Base-by-base conservation (phyloP, 2,329 filamentous ascomycete genomes). In the Trichophyton verrucosum region DNA sequence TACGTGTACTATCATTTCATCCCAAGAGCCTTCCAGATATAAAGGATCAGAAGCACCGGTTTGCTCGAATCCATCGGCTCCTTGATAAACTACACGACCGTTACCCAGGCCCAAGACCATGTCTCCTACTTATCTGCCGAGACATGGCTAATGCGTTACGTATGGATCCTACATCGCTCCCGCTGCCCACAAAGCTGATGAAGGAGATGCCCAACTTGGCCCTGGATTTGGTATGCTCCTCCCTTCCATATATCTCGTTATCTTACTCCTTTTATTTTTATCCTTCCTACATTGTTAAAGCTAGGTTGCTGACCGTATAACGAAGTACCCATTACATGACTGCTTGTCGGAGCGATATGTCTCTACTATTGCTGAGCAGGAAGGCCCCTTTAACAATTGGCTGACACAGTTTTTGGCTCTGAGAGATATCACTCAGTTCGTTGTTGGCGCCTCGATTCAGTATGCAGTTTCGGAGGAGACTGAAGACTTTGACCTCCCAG, bases 361-460 rank as follows among this genome's bases (percentile, higher is more conserved):
- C 11, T 68, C 69, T 5, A 69, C 69, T 15, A 66, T 76, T 36
- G 72, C 70, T 1, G 67, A 72, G 0, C 60, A 64, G 13, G 66
- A 70, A 57, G 65, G 69, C 3, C 66, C 65, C 13, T 62, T 68
- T n/a, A 68, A 62, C n/a, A 63, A 69, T 61, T 77, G 75, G 75
- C 65, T 77, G 9, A 60, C 70, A 3, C 73, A 75, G 57, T 74
- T 75, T 56, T 66, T 76, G 3, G 69, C 75, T 0, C 68, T 77
- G 9, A 66, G 73, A 61, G 75, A 77, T 66, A 66, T 76, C 7
- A 70, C 72, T 0, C 71, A 73, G 11, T 76, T 74, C 59, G 67
- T 75, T 1, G 69, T 76, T 7, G 74, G 70, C 11, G 74, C 74
- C 11, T 75, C 72, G 1, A 61, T 77, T 27, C 74, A 77, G 51